These are phyloP conservation scores for Cutaneotrichosporon curvatum DNA, from an alignment of 1,284 basidiomycete species.

Conservation along the genomic window DNA sequence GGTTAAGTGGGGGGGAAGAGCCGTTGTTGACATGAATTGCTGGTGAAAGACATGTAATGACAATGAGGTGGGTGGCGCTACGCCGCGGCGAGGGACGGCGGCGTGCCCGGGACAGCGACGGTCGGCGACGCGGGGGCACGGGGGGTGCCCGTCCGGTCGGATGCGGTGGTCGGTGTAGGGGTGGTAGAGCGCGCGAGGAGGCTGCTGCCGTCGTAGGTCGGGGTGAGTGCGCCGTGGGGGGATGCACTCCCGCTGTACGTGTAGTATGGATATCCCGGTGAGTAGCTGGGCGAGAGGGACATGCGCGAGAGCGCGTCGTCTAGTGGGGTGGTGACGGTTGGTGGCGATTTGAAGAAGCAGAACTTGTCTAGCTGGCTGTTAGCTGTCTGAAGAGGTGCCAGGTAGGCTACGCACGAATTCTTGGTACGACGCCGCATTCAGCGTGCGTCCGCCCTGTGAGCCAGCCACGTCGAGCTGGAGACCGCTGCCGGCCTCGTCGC, in stretches of 20 bases:
- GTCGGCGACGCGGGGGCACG: not conserved
- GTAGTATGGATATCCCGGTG: slow-evolving; percentile 11
- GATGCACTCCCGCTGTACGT: slow-evolving; percentile 15
- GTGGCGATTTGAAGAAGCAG: slow-evolving; percentile 46
- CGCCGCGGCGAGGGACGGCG: too few species aligned
- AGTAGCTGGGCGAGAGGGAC: slow-evolving; percentile 3
- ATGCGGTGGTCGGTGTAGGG: not conserved
- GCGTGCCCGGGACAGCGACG: not conserved
- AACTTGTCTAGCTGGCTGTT: slow-evolving; percentile 40
- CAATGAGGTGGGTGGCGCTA: too few species aligned
- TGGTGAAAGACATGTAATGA: too few species aligned
- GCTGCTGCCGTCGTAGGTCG: not conserved
- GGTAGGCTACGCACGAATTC: slow-evolving; percentile 45
- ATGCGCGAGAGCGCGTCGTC: slow-evolving; percentile 3
- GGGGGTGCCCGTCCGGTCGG: not conserved
- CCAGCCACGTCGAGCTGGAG: slow-evolving; percentile 19
- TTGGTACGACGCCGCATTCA: slow-evolving; percentile 26
- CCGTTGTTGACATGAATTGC: too few species aligned
- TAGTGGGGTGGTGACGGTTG: slow-evolving; percentile 3
- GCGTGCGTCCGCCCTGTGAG: slow-evolving; percentile 15
- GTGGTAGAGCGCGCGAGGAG: not conserved
- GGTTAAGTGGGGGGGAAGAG: too few species aligned
- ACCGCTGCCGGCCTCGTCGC: slow-evolving; percentile 10
- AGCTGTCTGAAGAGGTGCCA: too few species aligned
- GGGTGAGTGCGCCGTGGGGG: not conserved